A percentile compares a stretch with the other conserved stretches of the same genome.
These are phyloP conservation scores for Dactylellina leptospora DNA, from an alignment of 2,329 filamentous ascomycete species.

Conservation along the genomic window DNA sequence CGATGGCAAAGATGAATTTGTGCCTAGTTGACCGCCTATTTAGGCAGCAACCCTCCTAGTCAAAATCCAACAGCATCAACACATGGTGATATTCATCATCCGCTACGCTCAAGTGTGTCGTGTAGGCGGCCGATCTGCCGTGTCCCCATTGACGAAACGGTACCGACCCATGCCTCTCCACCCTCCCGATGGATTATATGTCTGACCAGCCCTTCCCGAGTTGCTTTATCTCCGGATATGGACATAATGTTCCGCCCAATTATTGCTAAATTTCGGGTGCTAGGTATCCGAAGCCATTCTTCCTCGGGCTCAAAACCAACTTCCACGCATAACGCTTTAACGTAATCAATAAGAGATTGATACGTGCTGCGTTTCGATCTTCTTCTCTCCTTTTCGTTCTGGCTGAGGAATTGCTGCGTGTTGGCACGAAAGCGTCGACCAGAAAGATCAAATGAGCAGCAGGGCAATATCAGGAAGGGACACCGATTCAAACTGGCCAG, in stretches of 20 bases:
- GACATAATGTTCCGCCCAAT: slow-evolving; percentile 68
- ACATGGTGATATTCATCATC: too few relatives aligned
- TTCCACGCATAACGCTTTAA: slow-evolving; percentile 73
- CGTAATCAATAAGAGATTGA: slow-evolving; percentile 82
- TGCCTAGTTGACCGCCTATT: slow-evolving; percentile 18
- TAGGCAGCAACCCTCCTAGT: slow-evolving; percentile 12
- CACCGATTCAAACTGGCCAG: slow-evolving; percentile 78
- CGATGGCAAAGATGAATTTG: background rate
- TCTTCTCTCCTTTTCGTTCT: slow-evolving; percentile 25
- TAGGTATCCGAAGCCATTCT: slow-evolving; percentile 89
- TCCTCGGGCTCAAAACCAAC: slow-evolving; percentile 80
- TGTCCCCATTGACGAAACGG: slow-evolving; percentile 26
- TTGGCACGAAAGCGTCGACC: slow-evolving; percentile 72
- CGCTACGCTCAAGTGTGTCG: too few relatives aligned
- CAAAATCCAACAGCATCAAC: background rate
- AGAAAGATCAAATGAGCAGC: slow-evolving; percentile 87
- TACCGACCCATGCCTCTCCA: slow-evolving; percentile 42
- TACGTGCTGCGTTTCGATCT: slow-evolving; percentile 67
- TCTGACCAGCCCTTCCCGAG: slow-evolving; percentile 20
- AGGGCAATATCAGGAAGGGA: slow-evolving; percentile 92
- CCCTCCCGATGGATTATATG: slow-evolving; percentile 39
- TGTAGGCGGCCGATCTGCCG: too few relatives aligned
- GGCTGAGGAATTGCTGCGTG: slow-evolving; percentile 60
- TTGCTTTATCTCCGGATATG: background rate
- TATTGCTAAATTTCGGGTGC: slow-evolving; percentile 84